Percentiles rank a stretch among this genome's conserved stretches.
Conservation (phyloP, 1,284 basidiomycete species). For the Boletus smithii region DNA sequence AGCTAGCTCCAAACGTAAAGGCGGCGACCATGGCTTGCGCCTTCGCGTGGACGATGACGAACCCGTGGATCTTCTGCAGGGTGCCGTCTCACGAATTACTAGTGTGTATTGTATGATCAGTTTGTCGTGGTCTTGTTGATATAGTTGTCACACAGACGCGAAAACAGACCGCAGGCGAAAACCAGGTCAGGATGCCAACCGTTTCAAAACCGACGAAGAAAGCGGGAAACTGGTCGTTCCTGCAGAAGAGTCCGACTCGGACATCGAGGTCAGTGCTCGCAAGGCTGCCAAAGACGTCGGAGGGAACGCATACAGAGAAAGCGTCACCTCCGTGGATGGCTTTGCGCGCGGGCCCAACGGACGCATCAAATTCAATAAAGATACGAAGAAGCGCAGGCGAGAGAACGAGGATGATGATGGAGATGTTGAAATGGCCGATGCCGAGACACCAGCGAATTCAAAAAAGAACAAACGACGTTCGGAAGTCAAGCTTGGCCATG, state of each 20-base stretch:
- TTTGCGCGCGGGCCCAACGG: constrained; percentile 83
- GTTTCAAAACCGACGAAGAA: constrained; percentile 84
- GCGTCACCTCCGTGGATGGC: constrained; percentile 81
- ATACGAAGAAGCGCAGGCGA: constrained; percentile 85
- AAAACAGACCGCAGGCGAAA: constrained; percentile 58
- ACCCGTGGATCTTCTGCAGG: constrained; percentile 92
- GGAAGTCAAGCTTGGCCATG: constrained; percentile 69
- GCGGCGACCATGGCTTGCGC: constrained; percentile 46
- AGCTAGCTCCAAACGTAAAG: constrained; percentile 38
- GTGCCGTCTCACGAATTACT: constrained; percentile 74
- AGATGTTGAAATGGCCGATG: constrained; percentile 66
- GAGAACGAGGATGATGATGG: constrained; percentile 59
- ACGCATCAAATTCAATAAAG: constrained; percentile 93
- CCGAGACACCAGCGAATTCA: constrained; percentile 35
- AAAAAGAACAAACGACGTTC: constrained; percentile 60
- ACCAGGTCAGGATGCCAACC: constrained; percentile 82
- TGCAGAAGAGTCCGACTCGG: constrained; percentile 50
- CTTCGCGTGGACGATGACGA: constrained; percentile 89
- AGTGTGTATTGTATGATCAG: constrained; percentile 47
- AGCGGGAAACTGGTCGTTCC: constrained; percentile 91
- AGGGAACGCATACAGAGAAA: constrained; percentile 84
- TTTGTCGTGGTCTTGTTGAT: constrained; percentile 6
- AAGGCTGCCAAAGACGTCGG: constrained; percentile 52
- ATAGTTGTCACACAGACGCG: constrained; percentile 41
- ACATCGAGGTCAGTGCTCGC: constrained; percentile 36